Percentiles rank a stretch among this genome's conserved stretches.
Evolutionary conservation across 768 basidiomycete species (phyloP).

Genomic region (Podaxis mareebaensis): DNA sequence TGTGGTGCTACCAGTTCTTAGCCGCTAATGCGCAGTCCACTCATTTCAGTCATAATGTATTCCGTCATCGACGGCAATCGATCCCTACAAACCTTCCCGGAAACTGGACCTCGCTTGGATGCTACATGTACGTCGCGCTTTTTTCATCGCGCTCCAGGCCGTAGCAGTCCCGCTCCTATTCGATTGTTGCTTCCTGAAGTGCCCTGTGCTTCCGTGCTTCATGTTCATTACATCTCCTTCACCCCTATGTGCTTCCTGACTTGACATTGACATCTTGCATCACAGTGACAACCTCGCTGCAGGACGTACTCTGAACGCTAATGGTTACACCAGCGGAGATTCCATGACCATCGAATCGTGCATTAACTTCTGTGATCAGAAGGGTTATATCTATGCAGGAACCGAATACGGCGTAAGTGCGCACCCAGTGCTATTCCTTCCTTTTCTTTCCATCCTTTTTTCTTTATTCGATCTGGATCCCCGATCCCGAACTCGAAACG

Average conservation of each 20-base stretch:
- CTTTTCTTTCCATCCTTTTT: neutral
- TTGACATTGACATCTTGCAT: neutral
- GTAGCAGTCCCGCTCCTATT: neutral
- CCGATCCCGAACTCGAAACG: neutral
- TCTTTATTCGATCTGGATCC: neutral
- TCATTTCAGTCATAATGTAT: slow-evolving; percentile 24
- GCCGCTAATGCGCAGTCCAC: slow-evolving; percentile 18
- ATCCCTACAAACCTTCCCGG: slow-evolving; percentile 47
- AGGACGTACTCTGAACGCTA: slow-evolving; percentile 56
- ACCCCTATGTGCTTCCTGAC: neutral
- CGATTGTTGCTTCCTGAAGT: neutral
- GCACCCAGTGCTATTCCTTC: neutral
- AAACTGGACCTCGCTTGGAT: slow-evolving; percentile 60
- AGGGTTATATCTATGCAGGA: slow-evolving; percentile 63
- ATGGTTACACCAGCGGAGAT: slow-evolving; percentile 42
- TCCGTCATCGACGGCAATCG: slow-evolving; percentile 38
- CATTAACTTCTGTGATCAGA: slow-evolving; percentile 46
- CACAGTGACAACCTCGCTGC: slow-evolving; percentile 53
- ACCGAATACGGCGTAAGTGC: slow-evolving; percentile 52
- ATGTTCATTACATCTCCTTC: slow-evolving; percentile 11
- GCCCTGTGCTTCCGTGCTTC: too few species aligned
- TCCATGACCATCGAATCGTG: slow-evolving; percentile 64
- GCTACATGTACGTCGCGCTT: slow-evolving; percentile 51
- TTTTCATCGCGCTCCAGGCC: neutral
- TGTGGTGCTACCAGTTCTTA: neutral